phyloP scores from a whole-genome alignment of 306 rosid species.

The Lablab purpureus region DNA sequence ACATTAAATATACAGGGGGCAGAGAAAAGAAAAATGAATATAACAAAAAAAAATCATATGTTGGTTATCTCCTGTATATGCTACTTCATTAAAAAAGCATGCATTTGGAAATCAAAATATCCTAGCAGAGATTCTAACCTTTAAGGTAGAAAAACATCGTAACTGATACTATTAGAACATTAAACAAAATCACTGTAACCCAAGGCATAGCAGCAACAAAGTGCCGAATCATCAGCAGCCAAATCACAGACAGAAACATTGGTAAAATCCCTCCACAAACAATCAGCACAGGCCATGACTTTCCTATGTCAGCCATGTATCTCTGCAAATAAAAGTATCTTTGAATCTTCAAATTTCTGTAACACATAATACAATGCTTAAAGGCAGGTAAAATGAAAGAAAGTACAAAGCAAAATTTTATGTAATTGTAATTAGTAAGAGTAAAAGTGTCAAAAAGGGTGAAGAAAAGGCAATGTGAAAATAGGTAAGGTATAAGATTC shows the following conservation, averaged over 20 bases:
- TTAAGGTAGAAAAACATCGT: slow-evolving; percentile 88
- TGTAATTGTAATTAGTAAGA: slow-evolving; percentile 26
- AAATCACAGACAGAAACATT: slow-evolving; percentile 85
- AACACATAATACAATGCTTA: slow-evolving; percentile 25
- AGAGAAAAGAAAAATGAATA: slow-evolving; percentile 21
- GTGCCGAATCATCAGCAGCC: slow-evolving; percentile 93
- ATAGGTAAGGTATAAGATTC: slow-evolving; percentile 18
- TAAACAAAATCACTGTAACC: slow-evolving; percentile 80
- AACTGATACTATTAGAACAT: slow-evolving; percentile 79
- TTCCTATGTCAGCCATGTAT: slow-evolving; percentile 97
- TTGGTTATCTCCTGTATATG: neutral
- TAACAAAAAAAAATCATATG: neutral
- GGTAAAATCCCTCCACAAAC: slow-evolving; percentile 97
- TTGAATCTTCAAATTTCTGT: slow-evolving; percentile 22
- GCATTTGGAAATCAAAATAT: slow-evolving; percentile 35
- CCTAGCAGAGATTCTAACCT: slow-evolving; percentile 62
- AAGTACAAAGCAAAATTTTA: slow-evolving; percentile 1
- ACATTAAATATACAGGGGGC: neutral
- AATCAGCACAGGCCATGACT: slow-evolving; percentile 93
- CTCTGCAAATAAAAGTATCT: slow-evolving; percentile 63
- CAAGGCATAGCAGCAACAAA: slow-evolving; percentile 97
- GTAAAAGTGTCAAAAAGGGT: neutral
- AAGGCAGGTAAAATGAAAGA: slow-evolving; percentile 27
- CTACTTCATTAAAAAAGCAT: neutral
- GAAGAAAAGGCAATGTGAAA: neutral